These are phyloP conservation scores for Diaporthe sp. DNA, from an alignment of 2,329 filamentous ascomycete genomes.

Conservation along the genomic window DNA sequence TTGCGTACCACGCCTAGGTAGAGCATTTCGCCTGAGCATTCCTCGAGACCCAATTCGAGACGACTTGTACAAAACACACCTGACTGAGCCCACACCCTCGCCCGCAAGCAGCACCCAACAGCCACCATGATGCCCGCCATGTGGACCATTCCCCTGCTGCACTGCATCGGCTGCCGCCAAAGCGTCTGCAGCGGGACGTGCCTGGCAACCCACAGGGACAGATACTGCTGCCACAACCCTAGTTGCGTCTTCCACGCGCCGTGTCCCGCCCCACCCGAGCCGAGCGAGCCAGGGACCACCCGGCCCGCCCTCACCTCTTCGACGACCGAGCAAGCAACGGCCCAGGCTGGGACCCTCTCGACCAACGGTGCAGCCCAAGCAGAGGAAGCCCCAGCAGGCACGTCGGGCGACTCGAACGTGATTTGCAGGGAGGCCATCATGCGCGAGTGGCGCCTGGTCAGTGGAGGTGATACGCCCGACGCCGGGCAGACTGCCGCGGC, in stretches of 20 bases:
- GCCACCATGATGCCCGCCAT: background rate
- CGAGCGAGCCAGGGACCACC: background rate
- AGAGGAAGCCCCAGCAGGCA: background rate
- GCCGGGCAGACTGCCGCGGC: background rate
- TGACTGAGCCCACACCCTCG: background rate
- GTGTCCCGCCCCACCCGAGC: background rate
- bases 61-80: background rate
- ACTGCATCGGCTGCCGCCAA: conserved; percentile 27
- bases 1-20: background rate
- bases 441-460: background rate
- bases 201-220: background rate
- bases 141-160: background rate
- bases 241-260: conserved; percentile 9
- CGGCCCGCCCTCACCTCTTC: background rate
- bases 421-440: background rate
- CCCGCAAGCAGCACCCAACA: background rate
- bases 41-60: background rate
- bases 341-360: fast-evolving
- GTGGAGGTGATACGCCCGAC: background rate
- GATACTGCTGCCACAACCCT: conserved; percentile 32
- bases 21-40: fast-evolving
- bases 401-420: background rate
- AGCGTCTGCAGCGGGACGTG: background rate
- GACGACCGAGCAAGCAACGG: background rate
- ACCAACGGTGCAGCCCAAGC: no score